A percentile compares a stretch with the other conserved stretches of the same genome.
Evolutionary conservation across 2,329 filamentous ascomycete species (phyloP).

Genomic region (Fusarium humuli): DNA sequence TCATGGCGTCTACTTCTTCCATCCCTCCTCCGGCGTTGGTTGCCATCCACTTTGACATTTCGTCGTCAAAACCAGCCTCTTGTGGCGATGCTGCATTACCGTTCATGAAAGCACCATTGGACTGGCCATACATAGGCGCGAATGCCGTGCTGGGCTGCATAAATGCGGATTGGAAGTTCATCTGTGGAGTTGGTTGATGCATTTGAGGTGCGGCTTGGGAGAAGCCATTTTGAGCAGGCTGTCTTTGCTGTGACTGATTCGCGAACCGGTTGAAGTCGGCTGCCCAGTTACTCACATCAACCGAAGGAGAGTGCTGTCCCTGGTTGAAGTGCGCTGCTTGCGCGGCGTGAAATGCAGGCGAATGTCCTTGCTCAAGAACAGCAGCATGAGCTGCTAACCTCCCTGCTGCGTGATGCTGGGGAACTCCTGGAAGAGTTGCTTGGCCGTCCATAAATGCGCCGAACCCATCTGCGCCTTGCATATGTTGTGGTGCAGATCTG

Average conservation of each 20-base stretch:
- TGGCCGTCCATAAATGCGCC: slow-evolving; percentile 51
- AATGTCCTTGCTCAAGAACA: slow-evolving; percentile 47
- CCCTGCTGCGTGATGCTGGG: slow-evolving; percentile 51
- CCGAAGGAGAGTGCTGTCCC: slow-evolving; percentile 39
- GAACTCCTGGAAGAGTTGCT: slow-evolving; percentile 45
- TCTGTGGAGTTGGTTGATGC: slow-evolving; percentile 43
- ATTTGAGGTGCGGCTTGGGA: slow-evolving; percentile 41
- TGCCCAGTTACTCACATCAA: slow-evolving; percentile 51
- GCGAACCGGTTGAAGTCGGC: slow-evolving; percentile 54
- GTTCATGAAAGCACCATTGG: slow-evolving; percentile 44
- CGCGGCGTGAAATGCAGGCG: slow-evolving; percentile 37
- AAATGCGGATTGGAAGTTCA: slow-evolving; percentile 50
- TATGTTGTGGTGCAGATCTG: slow-evolving; percentile 48
- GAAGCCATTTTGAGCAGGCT: slow-evolving; percentile 35
- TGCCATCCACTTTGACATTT: slow-evolving; percentile 58
- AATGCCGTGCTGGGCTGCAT: slow-evolving; percentile 46
- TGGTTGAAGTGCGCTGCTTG: slow-evolving; percentile 43
- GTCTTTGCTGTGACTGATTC: slow-evolving; percentile 43
- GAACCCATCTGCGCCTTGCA: slow-evolving; percentile 50
- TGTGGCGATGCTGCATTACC: slow-evolving; percentile 39
- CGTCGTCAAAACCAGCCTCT: slow-evolving; percentile 54
- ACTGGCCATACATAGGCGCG: slow-evolving; percentile 47
- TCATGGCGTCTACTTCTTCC: slow-evolving; percentile 56
- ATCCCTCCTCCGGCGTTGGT: slow-evolving; percentile 51
- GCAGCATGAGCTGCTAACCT: slow-evolving; percentile 52